These are phyloP conservation scores for Colletotrichum sp. DNA, from an alignment of 2,329 filamentous ascomycete species.

Conservation along the genomic window DNA sequence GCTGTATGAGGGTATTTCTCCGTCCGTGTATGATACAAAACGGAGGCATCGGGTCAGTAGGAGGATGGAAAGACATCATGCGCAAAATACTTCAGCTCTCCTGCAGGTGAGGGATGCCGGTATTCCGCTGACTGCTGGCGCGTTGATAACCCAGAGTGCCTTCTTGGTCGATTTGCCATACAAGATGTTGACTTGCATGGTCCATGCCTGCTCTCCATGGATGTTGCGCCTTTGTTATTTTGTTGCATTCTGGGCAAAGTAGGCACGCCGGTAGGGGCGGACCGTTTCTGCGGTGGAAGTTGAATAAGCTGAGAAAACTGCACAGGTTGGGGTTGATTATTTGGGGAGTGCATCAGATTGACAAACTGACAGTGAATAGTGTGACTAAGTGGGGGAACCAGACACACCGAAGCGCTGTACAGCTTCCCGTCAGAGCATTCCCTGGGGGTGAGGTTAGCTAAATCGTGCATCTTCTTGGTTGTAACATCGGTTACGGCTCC, in stretches of 20 bases:
- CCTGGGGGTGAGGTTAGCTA: slow-evolving; percentile 4
- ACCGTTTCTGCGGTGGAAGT: slow-evolving; percentile 41
- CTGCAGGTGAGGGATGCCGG: slow-evolving; percentile 27
- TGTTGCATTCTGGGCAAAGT: slow-evolving; percentile 33
- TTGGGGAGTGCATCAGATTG: slow-evolving; percentile 21
- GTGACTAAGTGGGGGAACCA: slow-evolving; percentile 22
- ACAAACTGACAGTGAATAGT: slow-evolving; percentile 16
- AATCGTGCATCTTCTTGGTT: neutral
- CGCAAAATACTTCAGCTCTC: neutral
- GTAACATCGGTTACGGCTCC: neutral
- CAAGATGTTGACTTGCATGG: neutral
- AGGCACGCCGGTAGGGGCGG: slow-evolving; percentile 46
- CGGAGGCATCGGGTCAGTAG: slow-evolving; percentile 12
- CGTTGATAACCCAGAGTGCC: slow-evolving; percentile 26
- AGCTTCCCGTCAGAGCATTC: neutral
- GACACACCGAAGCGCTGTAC: slow-evolving; percentile 23
- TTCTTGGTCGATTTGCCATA: slow-evolving; percentile 29
- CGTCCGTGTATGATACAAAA: slow-evolving; percentile 16
- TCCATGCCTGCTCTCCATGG: neutral
- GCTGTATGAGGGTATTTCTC: neutral
- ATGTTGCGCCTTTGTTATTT: slow-evolving; percentile 26
- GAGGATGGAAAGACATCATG: slow-evolving; percentile 6
- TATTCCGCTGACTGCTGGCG: slow-evolving; percentile 27
- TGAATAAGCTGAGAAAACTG: slow-evolving; percentile 11
- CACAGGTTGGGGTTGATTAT: neutral